Evolutionary conservation across 306 rosid genomes (phyloP).

Genomic region (Gleditsia sinensis): DNA sequence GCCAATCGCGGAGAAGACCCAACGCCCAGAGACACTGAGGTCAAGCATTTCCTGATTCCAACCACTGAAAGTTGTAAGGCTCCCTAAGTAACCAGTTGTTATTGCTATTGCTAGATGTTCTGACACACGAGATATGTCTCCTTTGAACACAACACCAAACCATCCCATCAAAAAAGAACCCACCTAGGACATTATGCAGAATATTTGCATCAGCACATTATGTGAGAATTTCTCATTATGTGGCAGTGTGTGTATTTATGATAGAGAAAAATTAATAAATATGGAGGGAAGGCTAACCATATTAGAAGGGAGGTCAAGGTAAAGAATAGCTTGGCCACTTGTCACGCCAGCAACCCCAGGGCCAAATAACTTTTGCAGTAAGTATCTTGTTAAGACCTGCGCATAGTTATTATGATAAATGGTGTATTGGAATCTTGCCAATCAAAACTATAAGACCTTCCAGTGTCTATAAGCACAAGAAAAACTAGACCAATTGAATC

Average conservation of each 20-base stretch:
- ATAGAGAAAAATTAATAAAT: neutral
- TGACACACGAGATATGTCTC: slow-evolving; percentile 53
- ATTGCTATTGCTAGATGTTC: slow-evolving; percentile 69
- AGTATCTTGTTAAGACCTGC: slow-evolving; percentile 53
- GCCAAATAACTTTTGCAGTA: slow-evolving; percentile 59
- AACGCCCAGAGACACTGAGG: slow-evolving; percentile 57
- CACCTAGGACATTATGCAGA: slow-evolving; percentile 37
- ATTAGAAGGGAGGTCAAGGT: slow-evolving; percentile 70
- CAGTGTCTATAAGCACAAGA: too few species aligned
- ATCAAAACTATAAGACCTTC: too few species aligned
- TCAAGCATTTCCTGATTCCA: slow-evolving; percentile 82
- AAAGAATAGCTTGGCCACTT: slow-evolving; percentile 41
- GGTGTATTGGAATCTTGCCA: neutral
- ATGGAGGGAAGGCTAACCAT: slow-evolving; percentile 48
- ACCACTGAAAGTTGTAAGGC: slow-evolving; percentile 77
- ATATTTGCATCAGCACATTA: neutral
- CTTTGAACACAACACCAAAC: slow-evolving; percentile 73
- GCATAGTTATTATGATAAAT: neutral
- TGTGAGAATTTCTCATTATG: neutral
- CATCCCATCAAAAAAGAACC: slow-evolving; percentile 83
- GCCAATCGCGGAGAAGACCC: slow-evolving; percentile 57
- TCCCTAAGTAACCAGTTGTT: slow-evolving; percentile 68
- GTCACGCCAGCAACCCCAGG: slow-evolving; percentile 48
- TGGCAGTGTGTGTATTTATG: neutral
- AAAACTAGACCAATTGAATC: too few species aligned